Base-by-base conservation (phyloP, 768 basidiomycete species). In the Amanita subjunquillea region DNA sequence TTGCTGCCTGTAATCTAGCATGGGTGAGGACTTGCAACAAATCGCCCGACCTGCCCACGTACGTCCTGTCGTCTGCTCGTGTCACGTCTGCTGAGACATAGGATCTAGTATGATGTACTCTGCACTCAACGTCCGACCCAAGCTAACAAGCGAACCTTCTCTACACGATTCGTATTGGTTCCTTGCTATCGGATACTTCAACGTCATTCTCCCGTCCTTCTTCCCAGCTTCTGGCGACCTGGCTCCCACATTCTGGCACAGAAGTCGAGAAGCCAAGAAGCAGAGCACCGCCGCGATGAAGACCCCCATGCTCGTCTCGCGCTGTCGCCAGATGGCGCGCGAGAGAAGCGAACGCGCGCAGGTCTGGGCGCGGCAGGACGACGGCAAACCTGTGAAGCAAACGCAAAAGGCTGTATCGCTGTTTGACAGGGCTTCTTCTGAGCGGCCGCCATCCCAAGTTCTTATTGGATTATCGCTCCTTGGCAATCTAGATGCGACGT, bases 401-500 rank as follows among this genome's bases (percentile, higher is more conserved):
- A 61, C 25, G 30, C 55, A 15, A 47, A 54, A 32, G 32, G 13
- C 41, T 9, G n/a, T 65, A 46, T 67, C 66, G 4, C 17, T 53
- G 23, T 53, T 46, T 36, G 51, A 44, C 34, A 27, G 27, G 13
- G 17, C 17, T 17, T 27, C 44, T 37, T 53, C 51, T 20, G 43
- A 53, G 51, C 74, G 69, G 48, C 67, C 71, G 1, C 81, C 86
- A 22, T 81, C 80, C 1, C 65, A 66, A 1, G 86, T 85, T 8
- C 71, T 92, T 45, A 75, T 91, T 54, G 90, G 89, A 0, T 67
- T 91, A 42, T 92, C 89, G 4, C 73, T 93, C 55, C 72, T 91
- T n/a, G 89, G 90, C 2, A 91, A 90, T 62, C 70, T 91, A 50
- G 88, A 91, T 62, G 84, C 79, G 3, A 85, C 83, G 29, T 92